These are phyloP conservation scores for Zoysia pacifica DNA, from an alignment of 176 grass and related monocot species.

Conservation along the genomic window DNA sequence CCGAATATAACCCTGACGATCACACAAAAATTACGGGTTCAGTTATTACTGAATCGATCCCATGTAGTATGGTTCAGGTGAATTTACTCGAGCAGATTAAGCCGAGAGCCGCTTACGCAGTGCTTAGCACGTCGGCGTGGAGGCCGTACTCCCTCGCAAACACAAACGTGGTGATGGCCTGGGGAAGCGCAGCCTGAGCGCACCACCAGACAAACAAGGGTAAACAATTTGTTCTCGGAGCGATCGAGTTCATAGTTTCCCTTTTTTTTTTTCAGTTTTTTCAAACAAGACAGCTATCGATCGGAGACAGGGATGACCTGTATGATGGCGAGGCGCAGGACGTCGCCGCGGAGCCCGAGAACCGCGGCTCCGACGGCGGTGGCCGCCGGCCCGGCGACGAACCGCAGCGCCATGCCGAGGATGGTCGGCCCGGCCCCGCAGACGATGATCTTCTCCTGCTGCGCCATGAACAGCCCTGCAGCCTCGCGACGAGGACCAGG, in stretches of 20 bases:
- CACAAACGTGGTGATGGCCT: conserved; percentile 70
- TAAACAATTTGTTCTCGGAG: not conserved
- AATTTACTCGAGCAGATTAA: no score
- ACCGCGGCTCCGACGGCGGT: conserved; percentile 47
- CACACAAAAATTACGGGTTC: not conserved
- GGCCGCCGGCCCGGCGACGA: conserved; percentile 63
- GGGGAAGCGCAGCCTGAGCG: conserved; percentile 72
- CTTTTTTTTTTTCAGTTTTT: not conserved
- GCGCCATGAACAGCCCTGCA: conserved; percentile 87
- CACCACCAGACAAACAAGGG: not conserved
- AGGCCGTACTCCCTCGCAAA: conserved; percentile 81
- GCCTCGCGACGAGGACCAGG: not conserved
- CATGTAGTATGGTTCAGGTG: not conserved
- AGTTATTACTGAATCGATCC: not conserved
- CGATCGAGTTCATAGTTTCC: not conserved
- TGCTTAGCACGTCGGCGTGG: conserved; percentile 75
- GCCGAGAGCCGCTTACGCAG: conserved; percentile 54
- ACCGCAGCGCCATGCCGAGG: conserved; percentile 70
- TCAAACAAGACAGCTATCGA: not conserved
- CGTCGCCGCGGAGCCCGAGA: conserved; percentile 60
- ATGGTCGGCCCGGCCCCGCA: conserved; percentile 54
- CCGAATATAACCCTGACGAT: conserved; percentile 79
- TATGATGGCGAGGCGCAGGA: conserved; percentile 73
- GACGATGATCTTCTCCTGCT: conserved; percentile 76
- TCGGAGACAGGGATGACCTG: conserved; percentile 37